These are phyloP conservation scores for Melastoma malabathricum DNA, from an alignment of 345 rosid species.

Conservation along the genomic window DNA sequence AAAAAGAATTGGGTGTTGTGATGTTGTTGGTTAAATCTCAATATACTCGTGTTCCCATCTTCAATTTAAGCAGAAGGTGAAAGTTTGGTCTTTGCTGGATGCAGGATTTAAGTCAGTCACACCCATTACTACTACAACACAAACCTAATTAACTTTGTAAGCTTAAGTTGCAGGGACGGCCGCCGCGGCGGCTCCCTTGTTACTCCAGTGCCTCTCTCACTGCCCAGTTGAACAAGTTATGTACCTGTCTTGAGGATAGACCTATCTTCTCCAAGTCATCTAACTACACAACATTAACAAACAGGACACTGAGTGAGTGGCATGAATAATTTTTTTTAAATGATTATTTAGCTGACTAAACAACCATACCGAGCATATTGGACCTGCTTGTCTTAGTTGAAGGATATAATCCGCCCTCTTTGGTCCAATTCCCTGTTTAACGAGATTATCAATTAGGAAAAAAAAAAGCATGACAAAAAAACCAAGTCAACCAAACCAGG, in stretches of 20 bases:
- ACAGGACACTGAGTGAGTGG: too few species aligned
- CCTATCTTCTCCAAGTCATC: conserved; percentile 69
- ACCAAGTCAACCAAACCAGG: not conserved
- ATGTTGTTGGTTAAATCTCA: too few species aligned
- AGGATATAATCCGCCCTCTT: conserved; percentile 63
- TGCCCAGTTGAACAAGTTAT: conserved; percentile 47
- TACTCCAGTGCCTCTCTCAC: conserved; percentile 43
- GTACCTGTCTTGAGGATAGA: conserved; percentile 68
- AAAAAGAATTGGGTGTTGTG: not conserved
- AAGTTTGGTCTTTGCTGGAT: too few species aligned
- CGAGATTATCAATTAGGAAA: not conserved
- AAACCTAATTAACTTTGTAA: too few species aligned
- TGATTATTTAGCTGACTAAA: not conserved
- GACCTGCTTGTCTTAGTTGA: conserved; percentile 56
- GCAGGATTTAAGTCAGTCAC: too few species aligned
- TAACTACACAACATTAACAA: conserved; percentile 41
- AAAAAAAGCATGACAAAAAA: not conserved
- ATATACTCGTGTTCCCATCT: too few species aligned
- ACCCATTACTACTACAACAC: too few species aligned
- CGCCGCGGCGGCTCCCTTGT: too few species aligned
- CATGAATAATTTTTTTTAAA: not conserved
- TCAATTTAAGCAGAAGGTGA: too few species aligned
- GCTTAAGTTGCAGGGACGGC: too few species aligned
- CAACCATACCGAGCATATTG: conserved; percentile 44
- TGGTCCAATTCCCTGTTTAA: conserved; percentile 59